These are phyloP conservation scores for Jaenimonas drosophilae DNA, from an alignment of 208 protist species.

Conservation along the genomic window DNA sequence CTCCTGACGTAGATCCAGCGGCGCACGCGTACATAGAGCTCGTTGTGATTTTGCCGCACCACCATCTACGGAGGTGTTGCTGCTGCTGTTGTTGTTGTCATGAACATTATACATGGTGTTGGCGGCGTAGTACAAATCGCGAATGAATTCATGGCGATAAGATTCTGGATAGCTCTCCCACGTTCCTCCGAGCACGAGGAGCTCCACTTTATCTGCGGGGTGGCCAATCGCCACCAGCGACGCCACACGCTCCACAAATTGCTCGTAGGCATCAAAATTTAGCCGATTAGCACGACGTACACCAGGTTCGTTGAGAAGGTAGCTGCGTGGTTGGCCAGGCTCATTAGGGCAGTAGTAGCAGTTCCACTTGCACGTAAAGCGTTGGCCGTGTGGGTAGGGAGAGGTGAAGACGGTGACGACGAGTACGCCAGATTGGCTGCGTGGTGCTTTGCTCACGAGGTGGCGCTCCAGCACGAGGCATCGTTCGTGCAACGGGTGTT, in stretches of 20 bases:
- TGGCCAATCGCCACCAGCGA: constrained; percentile 84
- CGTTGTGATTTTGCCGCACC: too few relatives aligned
- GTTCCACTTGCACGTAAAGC: constrained; percentile 89
- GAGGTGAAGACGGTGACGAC: constrained; percentile 90
- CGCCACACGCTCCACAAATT: constrained; percentile 76
- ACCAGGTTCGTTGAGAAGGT: constrained; percentile 84
- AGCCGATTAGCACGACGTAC: constrained; percentile 82
- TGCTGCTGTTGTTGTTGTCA: constrained; percentile 1
- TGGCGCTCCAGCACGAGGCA: constrained; percentile 35
- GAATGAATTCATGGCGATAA: constrained; percentile 90
- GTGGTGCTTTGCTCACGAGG: constrained; percentile 75
- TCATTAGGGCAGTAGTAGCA: constrained; percentile 92
- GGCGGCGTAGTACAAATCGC: constrained; percentile 86
- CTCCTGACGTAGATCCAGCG: constrained; percentile 70
- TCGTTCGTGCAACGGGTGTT: too few relatives aligned
- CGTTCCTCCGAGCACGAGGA: constrained; percentile 99
- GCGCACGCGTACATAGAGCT: too few relatives aligned
- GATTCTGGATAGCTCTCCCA: constrained; percentile 95
- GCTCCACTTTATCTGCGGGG: constrained; percentile 94
- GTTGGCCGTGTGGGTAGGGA: constrained; percentile 70
- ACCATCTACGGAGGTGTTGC: background rate
- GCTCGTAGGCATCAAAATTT: constrained; percentile 62
- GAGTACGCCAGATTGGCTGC: constrained; percentile 86
- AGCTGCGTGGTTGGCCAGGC: constrained; percentile 85
- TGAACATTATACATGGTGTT: constrained; percentile 63